Evolutionary conservation across 2,329 filamentous ascomycete genomes (phyloP), one percentile per base, ranked within the genome.

Genomic region (Parastagonospora avenae): DNA sequence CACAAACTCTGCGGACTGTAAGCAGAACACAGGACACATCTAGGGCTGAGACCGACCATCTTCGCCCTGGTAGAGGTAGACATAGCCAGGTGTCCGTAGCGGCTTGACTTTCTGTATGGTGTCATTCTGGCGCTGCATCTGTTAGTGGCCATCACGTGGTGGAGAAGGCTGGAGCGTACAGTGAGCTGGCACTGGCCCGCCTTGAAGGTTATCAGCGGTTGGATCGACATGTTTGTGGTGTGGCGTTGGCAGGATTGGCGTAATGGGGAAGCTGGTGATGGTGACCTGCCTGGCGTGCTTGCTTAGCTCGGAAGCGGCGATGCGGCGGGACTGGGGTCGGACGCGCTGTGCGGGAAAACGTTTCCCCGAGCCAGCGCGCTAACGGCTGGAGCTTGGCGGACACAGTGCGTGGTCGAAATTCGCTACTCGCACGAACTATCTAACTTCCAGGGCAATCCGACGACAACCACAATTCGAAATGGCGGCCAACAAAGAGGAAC

Each of bases 161-260:
- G 11, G 9, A 4, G 4, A 16, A 2, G 14, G 8, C 12, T 32
- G 8, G 2, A 33, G 81, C 88, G 71, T 79, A 96, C 92, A 73
- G 92, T 87, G 54, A 93, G 74, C 46, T 94, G 87, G 78, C 93
- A 97, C 74, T 85, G 85, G 75, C 93, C 93, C 59, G 93, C 93
- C 82, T 96, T 97, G 84, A 97, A 97, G 12, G 92, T 96, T 73
- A 97, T 92, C 70, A 96, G 84, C 29, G 93, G 92, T 62, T 82
- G 75, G 76, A 91, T 86, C 57, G 92, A 91, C 92, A 96, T 97
- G 59, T 38, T 52, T 39, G 49, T 19, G 54, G 48, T 54, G 50
- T 46, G 48, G 39, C 44, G 43, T 15, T 35, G 50, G 42, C 57
- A 50, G 19, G 19, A 46, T 56, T 38, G 44, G 50, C 52, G 44